Base-by-base conservation (phyloP, 202 grass and related monocot species). In the Tripidium arundinaceum region DNA sequence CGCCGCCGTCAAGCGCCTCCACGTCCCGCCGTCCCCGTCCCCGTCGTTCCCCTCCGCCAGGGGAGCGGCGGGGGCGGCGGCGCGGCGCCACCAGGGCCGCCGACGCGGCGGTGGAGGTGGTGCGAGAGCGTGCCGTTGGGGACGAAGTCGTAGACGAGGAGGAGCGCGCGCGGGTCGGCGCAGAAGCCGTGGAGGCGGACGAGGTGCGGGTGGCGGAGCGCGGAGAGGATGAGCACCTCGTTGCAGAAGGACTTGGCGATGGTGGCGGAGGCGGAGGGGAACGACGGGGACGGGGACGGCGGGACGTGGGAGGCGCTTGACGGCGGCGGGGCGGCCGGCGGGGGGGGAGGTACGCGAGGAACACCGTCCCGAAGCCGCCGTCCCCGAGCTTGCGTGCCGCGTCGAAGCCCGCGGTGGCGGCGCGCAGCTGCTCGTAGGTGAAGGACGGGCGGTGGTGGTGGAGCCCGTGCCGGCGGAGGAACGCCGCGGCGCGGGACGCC, bases 181-280 rank as follows among this genome's bases (percentile, higher is more conserved):
- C 91, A 97, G 83, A 94, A 94, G 66, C 94, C 94, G 80, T 97
- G 91, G 75, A 97, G 89, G 46, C 94, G 87, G 54, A 97, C 94
- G 86, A 97, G 87, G 86, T 92, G 86, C 11, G 94, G 89, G 74
- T 97, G 94, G 33, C 94, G 85, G 68, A 97, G 94, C 47, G 94
- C 84, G 42, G 94, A 94, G 86, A 97, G 94, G 81, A 97, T 97
- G 60, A 94, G 83, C 81, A 97, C 92, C 85, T 97, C 94, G 71
- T 91, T 97, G 89, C 87, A 94, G 87, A 97, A 97, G 58, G 94
- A 97, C 81, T 88, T 89, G 42, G 91, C 90, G 68, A 84, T 85
- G 43, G 82, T 69, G 27, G 91, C 81, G 31, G 91, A 43, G 8
- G 88, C 83, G 52, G 91, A 86, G 29, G 81, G 84, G 29, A 81